Evolutionary conservation across 345 rosid genomes (phyloP).

Genomic region (Aquilaria sinensis): DNA sequence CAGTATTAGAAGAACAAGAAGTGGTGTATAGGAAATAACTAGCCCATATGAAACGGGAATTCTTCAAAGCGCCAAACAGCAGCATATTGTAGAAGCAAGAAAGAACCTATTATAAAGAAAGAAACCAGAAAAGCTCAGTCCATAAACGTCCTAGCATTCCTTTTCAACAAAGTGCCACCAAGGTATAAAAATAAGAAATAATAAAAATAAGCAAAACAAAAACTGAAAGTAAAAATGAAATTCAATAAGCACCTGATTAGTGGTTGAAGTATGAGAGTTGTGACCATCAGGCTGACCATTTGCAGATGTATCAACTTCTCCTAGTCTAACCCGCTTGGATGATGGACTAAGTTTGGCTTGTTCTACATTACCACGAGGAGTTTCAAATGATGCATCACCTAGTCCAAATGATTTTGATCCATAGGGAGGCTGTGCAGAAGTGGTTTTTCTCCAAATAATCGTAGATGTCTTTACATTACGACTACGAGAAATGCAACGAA

Average conservation of each 20-base stretch:
- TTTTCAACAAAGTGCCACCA: too few species aligned
- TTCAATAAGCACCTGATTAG: slow-evolving; percentile 36
- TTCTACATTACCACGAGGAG: slow-evolving; percentile 28
- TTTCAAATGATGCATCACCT: slow-evolving; percentile 31
- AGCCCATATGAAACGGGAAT: too few species aligned
- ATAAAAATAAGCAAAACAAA: neutral
- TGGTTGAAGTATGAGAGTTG: slow-evolving; percentile 35
- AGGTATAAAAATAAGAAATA: too few species aligned
- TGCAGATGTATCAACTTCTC: slow-evolving; percentile 29
- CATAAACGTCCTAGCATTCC: too few species aligned
- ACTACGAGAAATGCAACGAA: slow-evolving; percentile 61
- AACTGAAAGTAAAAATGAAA: neutral
- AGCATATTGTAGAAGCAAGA: too few species aligned
- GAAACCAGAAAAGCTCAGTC: too few species aligned
- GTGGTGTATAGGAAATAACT: too few species aligned
- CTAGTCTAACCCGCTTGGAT: slow-evolving; percentile 60
- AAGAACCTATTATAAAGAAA: too few species aligned
- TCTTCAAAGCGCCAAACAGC: too few species aligned
- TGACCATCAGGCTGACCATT: slow-evolving; percentile 41
- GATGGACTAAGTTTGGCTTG: slow-evolving; percentile 46
- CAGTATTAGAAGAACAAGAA: too few species aligned
- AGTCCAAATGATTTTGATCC: slow-evolving; percentile 30
- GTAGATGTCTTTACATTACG: slow-evolving; percentile 34
- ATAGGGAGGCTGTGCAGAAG: slow-evolving; percentile 23
- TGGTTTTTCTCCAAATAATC: slow-evolving; percentile 40